phyloP scores from a whole-genome alignment of 345 rosid genomes.

The Syzygium aqueum region DNA sequence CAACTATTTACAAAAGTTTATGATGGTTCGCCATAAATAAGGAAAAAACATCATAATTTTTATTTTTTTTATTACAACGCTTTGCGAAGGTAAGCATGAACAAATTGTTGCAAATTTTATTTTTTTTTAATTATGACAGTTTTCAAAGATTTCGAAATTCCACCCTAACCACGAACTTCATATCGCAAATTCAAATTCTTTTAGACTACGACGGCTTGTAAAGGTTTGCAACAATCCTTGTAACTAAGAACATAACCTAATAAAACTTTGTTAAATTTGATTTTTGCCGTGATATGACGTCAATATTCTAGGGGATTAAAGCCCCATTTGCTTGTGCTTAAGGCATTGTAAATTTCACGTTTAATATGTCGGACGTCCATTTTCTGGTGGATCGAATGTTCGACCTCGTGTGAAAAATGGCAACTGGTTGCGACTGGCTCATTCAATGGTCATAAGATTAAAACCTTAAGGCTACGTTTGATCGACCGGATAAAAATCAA shows the following conservation, averaged over 20 bases:
- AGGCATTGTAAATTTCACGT: not conserved
- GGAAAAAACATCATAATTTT: not conserved
- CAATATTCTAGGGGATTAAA: not conserved
- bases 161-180: not conserved
- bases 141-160: not conserved
- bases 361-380: not conserved
- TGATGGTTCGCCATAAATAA: not conserved
- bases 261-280: not conserved
- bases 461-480: too few species aligned
- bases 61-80: not conserved
- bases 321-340: not conserved
- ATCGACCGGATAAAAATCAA: too few species aligned
- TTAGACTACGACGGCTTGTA: not conserved
- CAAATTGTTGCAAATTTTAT: not conserved
- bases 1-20: not conserved
- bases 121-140: not conserved
- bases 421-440: accelerated
- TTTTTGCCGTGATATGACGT: not conserved
- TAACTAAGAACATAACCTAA: not conserved
- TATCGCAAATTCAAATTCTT: not conserved
- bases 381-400: not conserved
- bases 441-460: too few species aligned
- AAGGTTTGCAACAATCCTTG: not conserved
- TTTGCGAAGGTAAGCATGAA: not conserved
- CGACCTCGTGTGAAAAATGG: not conserved